Evolutionary conservation across 805 yeast genomes (phyloP).

Genomic region (Kockiozyma suomiensis): DNA sequence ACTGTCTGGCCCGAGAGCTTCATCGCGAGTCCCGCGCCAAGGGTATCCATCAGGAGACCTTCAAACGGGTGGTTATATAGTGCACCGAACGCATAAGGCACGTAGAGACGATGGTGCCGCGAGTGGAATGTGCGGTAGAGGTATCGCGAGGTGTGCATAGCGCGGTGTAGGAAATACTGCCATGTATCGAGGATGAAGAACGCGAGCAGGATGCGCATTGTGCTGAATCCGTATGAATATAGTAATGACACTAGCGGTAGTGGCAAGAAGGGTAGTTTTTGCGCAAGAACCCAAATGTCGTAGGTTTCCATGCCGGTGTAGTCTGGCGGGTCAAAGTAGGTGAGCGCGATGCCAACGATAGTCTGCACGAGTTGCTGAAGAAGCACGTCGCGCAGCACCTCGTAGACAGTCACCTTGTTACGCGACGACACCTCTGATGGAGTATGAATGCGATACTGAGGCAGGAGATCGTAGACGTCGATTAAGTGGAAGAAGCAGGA

Average conservation of each 20-base stretch:
- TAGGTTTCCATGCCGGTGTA: slow-evolving; percentile 27
- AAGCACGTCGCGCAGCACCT: slow-evolving; percentile 79
- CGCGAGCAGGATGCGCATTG: slow-evolving; percentile 60
- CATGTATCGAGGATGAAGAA: slow-evolving; percentile 84
- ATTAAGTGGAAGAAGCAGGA: slow-evolving; percentile 73
- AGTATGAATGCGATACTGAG: slow-evolving; percentile 86
- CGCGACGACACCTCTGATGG: slow-evolving; percentile 77
- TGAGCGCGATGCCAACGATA: slow-evolving; percentile 61
- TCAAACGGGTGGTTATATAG: slow-evolving; percentile 91
- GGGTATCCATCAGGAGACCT: slow-evolving; percentile 88
- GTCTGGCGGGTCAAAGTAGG: slow-evolving; percentile 53
- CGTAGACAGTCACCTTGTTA: slow-evolving; percentile 69
- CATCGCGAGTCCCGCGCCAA: slow-evolving; percentile 87
- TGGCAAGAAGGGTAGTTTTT: slow-evolving; percentile 50
- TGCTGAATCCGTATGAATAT: slow-evolving; percentile 68
- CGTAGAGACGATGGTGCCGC: slow-evolving; percentile 90
- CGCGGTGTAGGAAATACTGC: slow-evolving; percentile 90
- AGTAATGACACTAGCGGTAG: slow-evolving; percentile 51
- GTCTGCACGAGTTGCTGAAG: slow-evolving; percentile 86
- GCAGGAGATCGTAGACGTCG: slow-evolving; percentile 76
- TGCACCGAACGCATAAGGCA: slow-evolving; percentile 97
- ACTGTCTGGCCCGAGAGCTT: slow-evolving; percentile 64
- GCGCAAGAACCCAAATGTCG: slow-evolving; percentile 48
- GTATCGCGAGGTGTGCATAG: slow-evolving; percentile 80
- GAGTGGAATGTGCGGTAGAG: slow-evolving; percentile 86